Conservation (phyloP, 2,329 filamentous ascomycete genomes). For the Aspergillus fructus region DNA sequence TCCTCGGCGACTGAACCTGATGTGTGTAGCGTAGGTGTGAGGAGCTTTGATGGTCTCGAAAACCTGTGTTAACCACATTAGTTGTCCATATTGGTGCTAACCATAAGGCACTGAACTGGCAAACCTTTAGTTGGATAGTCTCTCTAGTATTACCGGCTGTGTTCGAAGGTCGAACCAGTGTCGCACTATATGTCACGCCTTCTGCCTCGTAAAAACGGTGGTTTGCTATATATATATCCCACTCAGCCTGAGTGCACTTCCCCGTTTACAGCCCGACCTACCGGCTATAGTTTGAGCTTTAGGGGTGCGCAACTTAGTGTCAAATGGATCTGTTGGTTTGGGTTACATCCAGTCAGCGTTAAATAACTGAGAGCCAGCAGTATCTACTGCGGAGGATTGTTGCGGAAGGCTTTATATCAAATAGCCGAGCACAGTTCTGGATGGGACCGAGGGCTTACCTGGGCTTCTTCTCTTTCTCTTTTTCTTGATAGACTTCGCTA, state of each 20-base stretch:
- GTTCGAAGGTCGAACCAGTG: conserved; percentile 54
- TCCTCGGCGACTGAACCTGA: conserved; percentile 44
- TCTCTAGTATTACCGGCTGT: conserved; percentile 54
- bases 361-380: background rate
- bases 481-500: background rate
- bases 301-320: conserved; percentile 3
- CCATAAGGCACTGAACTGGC: conserved; percentile 22
- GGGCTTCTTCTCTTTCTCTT: background rate
- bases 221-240: conserved; percentile 45
- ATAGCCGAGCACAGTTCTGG: background rate
- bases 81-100: background rate
- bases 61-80: conserved; percentile 50
- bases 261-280: background rate
- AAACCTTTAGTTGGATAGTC: conserved; percentile 60
- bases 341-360: background rate
- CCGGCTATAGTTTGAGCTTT: background rate
- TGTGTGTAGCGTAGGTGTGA: conserved; percentile 61
- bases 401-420: background rate
- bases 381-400: background rate
- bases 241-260: background rate
- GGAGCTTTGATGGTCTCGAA: conserved; percentile 65
- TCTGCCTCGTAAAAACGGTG: conserved; percentile 60
- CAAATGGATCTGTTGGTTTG: conserved; percentile 4
- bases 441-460: background rate
- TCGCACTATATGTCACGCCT: conserved; percentile 64